Evolutionary conservation across 345 rosid species (phyloP).

Genomic region (Citrus australasica): DNA sequence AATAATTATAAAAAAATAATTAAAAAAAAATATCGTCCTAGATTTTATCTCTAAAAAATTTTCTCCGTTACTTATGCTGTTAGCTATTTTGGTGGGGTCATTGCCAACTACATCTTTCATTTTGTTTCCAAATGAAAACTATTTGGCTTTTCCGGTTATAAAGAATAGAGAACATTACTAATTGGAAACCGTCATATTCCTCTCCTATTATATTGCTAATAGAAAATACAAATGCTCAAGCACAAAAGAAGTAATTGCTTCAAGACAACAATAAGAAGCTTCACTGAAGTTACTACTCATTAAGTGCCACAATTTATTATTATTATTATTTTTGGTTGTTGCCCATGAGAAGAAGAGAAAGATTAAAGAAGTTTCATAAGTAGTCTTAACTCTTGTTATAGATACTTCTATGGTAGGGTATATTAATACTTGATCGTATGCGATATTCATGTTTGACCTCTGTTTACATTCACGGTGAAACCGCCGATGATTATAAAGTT

Average conservation of each 20-base stretch:
- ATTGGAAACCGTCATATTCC: not conserved
- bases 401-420: not conserved
- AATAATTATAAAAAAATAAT: too few relatives aligned
- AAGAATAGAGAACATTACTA: not conserved
- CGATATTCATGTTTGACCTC: constrained; percentile 3
- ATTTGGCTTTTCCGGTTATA: not conserved
- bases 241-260: not conserved
- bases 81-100: not conserved
- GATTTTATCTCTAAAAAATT: too few relatives aligned
- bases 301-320: not conserved
- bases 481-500: not conserved
- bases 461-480: not conserved
- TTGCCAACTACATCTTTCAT: not conserved
- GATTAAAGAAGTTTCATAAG: not conserved
- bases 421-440: not conserved
- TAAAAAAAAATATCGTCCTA: not conserved
- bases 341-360: not conserved
- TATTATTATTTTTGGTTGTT: not conserved
- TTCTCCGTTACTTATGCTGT: too few relatives aligned
- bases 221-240: not conserved
- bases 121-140: too few relatives aligned
- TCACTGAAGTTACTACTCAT: not conserved
- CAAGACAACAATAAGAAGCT: not conserved
- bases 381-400: not conserved
- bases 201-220: not conserved